Percentiles rank a stretch among this genome's conserved stretches.
Evolutionary conservation across 495 filamentous ascomycete species (phyloP).

Genomic region (Lepidopterella palustris): DNA sequence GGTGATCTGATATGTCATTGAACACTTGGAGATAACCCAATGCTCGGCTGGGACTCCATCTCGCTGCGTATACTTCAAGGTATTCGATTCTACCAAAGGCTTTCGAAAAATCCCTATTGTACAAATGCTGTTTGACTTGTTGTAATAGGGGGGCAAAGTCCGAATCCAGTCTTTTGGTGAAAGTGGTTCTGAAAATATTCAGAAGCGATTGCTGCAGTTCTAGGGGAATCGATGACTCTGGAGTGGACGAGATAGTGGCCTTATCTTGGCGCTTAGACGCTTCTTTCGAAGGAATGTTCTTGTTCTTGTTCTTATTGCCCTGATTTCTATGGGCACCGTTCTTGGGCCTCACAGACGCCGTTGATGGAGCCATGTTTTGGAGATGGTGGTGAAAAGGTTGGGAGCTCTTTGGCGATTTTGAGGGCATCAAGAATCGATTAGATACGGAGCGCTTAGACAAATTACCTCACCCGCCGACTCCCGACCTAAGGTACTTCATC

Average conservation of each 20-base stretch:
- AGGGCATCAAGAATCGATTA: too few species aligned
- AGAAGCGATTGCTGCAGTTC: slow-evolving; percentile 66
- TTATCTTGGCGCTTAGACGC: not conserved
- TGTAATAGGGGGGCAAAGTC: slow-evolving; percentile 58
- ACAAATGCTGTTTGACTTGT: slow-evolving; percentile 74
- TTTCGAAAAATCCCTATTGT: slow-evolving; percentile 69
- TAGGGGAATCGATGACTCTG: slow-evolving; percentile 32
- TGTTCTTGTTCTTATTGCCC: not conserved
- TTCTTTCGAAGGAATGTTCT: not conserved
- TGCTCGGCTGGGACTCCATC: slow-evolving; percentile 80
- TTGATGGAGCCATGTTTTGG: not conserved
- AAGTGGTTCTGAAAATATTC: slow-evolving; percentile 65
- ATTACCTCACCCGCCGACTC: too few species aligned
- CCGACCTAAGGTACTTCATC: too few species aligned
- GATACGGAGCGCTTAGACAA: too few species aligned
- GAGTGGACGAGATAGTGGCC: not conserved
- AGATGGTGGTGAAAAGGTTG: not conserved
- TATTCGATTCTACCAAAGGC: slow-evolving; percentile 68
- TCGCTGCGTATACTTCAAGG: slow-evolving; percentile 71
- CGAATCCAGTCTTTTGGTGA: slow-evolving; percentile 42
- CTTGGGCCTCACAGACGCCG: not conserved
- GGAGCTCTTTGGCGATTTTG: too few species aligned
- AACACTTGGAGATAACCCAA: slow-evolving; percentile 72
- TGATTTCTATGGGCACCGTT: not conserved
- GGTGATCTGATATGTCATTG: slow-evolving; percentile 38